Evolutionary conservation across 805 yeast genomes (phyloP).

Genomic region (Brettanomyces custersianus): DNA sequence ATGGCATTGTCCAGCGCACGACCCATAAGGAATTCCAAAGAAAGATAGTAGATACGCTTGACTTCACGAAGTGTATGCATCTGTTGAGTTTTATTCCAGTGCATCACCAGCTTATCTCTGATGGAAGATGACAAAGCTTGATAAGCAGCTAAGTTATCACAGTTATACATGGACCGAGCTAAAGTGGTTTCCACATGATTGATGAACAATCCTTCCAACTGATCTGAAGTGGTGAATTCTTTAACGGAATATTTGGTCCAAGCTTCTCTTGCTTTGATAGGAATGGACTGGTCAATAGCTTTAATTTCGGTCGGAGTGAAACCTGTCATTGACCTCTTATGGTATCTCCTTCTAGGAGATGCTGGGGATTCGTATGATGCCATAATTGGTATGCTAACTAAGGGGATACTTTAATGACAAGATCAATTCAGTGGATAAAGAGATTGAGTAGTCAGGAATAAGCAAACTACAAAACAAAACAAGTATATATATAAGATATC

Average conservation of each 20-base stretch:
- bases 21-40: slow-evolving; percentile 89
- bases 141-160: slow-evolving; percentile 88
- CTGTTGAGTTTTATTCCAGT: slow-evolving; percentile 93
- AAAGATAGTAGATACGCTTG: slow-evolving; percentile 78
- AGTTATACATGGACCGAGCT: slow-evolving; percentile 87
- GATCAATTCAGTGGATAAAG: background rate
- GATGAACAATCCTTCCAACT: slow-evolving; percentile 61
- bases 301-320: slow-evolving; percentile 85
- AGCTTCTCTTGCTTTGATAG: slow-evolving; percentile 61
- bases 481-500: background rate
- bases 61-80: slow-evolving; percentile 74
- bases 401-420: too few species aligned
- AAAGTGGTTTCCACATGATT: slow-evolving; percentile 84
- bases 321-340: slow-evolving; percentile 78
- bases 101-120: slow-evolving; percentile 69
- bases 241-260: slow-evolving; percentile 67
- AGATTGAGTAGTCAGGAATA: background rate
- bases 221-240: slow-evolving; percentile 40
- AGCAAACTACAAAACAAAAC: background rate
- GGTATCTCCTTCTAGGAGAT: slow-evolving; percentile 14
- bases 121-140: slow-evolving; percentile 78
- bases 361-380: background rate
- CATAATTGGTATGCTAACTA: too few species aligned
- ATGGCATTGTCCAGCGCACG: slow-evolving; percentile 91
- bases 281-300: slow-evolving; percentile 74